Evolutionary conservation across 805 yeast genomes (phyloP).

Genomic region (Spencermartinsiella europaea): DNA sequence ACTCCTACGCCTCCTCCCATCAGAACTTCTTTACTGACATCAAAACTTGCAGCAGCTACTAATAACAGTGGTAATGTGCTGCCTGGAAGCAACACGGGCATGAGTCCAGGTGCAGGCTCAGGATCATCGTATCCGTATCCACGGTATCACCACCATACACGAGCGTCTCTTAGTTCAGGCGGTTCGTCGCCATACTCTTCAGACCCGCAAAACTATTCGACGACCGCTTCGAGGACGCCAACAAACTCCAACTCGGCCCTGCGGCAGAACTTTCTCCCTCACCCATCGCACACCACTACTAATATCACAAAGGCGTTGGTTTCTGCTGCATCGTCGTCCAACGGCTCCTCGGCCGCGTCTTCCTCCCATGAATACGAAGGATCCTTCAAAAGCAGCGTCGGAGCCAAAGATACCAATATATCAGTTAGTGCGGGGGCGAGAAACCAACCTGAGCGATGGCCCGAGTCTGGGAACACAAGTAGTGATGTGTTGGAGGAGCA

Average conservation of each 20-base stretch:
- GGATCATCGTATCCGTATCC: too few species aligned
- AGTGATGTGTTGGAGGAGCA: background rate
- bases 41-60: constrained; percentile 29
- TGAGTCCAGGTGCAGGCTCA: too few species aligned
- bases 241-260: constrained; percentile 2
- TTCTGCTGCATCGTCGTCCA: constrained; percentile 31
- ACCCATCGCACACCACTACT: constrained; percentile 27
- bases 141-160: background rate
- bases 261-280: constrained; percentile 33
- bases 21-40: constrained; percentile 30
- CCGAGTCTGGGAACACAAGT: too few species aligned
- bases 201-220: constrained; percentile 15
- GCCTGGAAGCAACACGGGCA: background rate
- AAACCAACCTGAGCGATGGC: background rate
- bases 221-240: constrained; percentile 3
- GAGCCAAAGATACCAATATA: constrained; percentile 23
- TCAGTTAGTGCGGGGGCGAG: background rate
- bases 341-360: constrained; percentile 28
- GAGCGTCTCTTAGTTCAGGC: background rate
- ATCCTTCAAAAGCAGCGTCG: background rate
- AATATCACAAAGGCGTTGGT: constrained; percentile 24
- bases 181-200: constrained; percentile 40
- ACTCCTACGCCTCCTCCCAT: constrained; percentile 5
- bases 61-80: constrained; percentile 4
- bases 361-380: constrained; percentile 1